Conservation (phyloP, 805 yeast species). For the Saccharomycopsis babjevae region DNA sequence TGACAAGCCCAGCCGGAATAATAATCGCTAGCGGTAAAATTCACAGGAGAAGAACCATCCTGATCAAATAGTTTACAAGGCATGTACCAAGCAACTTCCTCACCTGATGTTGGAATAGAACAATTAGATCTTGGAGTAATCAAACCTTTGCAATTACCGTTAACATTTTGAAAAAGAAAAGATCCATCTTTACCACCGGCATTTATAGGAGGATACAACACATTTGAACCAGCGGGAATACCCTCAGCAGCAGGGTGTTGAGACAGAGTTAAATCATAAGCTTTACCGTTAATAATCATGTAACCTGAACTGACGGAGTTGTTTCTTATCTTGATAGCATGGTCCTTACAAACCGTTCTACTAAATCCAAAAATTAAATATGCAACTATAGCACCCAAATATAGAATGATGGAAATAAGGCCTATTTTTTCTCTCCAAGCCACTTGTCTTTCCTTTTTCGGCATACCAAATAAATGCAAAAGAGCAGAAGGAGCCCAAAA, state of each 20-base stretch:
- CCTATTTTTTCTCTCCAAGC: slow-evolving; percentile 98
- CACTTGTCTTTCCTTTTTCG: slow-evolving; percentile 69
- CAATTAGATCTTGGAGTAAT: slow-evolving; percentile 61
- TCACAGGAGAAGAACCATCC: slow-evolving; percentile 64
- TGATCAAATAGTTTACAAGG: slow-evolving; percentile 69
- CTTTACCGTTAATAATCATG: slow-evolving; percentile 73
- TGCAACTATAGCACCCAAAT: slow-evolving; percentile 70
- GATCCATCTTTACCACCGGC: slow-evolving; percentile 87
- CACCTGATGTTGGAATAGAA: slow-evolving; percentile 58
- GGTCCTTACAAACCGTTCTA: slow-evolving; percentile 57
- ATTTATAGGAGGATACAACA: slow-evolving; percentile 73
- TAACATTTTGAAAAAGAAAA: slow-evolving; percentile 81
- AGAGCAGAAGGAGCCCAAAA: slow-evolving; percentile 87
- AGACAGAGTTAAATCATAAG: slow-evolving; percentile 60
- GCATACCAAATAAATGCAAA: slow-evolving; percentile 63
- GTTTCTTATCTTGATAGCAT: slow-evolving; percentile 41
- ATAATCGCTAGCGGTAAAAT: slow-evolving; percentile 44
- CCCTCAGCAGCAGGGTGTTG: slow-evolving; percentile 79
- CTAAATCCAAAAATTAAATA: slow-evolving; percentile 88
- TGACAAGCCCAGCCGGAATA: slow-evolving; percentile 91
- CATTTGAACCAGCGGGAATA: slow-evolving; percentile 54
- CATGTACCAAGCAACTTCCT: slow-evolving; percentile 86
- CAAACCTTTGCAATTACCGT: slow-evolving; percentile 76
- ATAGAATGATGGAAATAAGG: slow-evolving; percentile 60
- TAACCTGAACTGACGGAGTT: slow-evolving; percentile 50